Evolutionary conservation across 2,329 filamentous ascomycete genomes (phyloP).

Genomic region (Fusarium bactridioides): DNA sequence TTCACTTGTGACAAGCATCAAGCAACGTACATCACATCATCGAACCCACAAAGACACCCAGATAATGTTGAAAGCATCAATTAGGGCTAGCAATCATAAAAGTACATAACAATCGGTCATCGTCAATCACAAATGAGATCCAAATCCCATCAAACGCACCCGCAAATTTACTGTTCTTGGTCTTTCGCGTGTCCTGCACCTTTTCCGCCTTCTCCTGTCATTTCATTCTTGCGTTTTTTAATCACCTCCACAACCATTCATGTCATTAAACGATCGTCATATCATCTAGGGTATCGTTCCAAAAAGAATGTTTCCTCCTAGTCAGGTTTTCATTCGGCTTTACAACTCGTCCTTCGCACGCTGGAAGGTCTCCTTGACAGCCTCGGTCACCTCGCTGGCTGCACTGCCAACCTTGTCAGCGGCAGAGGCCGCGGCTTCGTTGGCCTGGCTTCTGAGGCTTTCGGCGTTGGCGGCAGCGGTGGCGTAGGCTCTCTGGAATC

Average conservation of each 20-base stretch:
- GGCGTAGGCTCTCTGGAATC: conserved; percentile 75
- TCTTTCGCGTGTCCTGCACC: conserved; percentile 19
- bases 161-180: conserved; percentile 6
- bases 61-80: conserved; percentile 6
- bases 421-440: conserved; percentile 44
- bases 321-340: background rate
- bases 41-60: background rate
- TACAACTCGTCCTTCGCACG: conserved; percentile 53
- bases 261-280: conserved; percentile 41
- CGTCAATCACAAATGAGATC: conserved; percentile 28
- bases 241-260: conserved; percentile 8
- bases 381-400: conserved; percentile 53
- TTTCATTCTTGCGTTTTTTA: conserved; percentile 15
- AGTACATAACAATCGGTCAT: conserved; percentile 26
- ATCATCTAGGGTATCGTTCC: conserved; percentile 42
- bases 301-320: conserved; percentile 39
- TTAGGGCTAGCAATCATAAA: conserved; percentile 28
- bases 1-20: no score
- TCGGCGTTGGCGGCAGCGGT: conserved; percentile 67
- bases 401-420: conserved; percentile 49
- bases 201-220: conserved; percentile 1
- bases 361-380: conserved; percentile 50
- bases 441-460: conserved; percentile 49
- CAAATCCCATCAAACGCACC: conserved; percentile 36
- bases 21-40: background rate